These are phyloP conservation scores for Dentipellis fragilis DNA, from an alignment of 768 basidiomycete genomes.

Conservation along the genomic window DNA sequence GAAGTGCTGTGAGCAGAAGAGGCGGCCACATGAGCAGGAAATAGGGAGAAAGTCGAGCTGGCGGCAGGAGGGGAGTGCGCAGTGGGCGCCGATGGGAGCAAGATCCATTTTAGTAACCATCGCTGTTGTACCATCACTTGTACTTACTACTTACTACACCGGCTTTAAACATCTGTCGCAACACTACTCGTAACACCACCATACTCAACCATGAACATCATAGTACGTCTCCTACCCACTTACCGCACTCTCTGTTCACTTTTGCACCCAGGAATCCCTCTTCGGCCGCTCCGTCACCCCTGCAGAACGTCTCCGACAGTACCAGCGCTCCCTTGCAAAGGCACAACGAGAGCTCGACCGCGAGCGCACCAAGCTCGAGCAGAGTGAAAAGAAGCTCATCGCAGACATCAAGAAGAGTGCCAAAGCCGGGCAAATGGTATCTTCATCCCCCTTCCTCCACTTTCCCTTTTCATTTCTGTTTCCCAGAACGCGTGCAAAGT, in stretches of 20 bases:
- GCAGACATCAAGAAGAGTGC: conserved; percentile 95
- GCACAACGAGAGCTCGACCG: conserved; percentile 97
- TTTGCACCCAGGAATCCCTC: conserved; percentile 67
- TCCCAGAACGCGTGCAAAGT: conserved; percentile 94
- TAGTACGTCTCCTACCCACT: conserved; percentile 35
- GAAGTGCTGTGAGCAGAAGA: conserved; percentile 60
- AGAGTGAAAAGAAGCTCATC: conserved; percentile 94
- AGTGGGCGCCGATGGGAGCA: conserved; percentile 52
- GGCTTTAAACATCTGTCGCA: not conserved
- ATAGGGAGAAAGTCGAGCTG: conserved; percentile 72
- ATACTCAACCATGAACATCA: conserved; percentile 61
- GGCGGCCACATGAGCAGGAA: conserved; percentile 44
- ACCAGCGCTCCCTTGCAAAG: conserved; percentile 91
- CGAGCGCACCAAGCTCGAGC: conserved; percentile 88
- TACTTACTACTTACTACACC: too few relatives aligned
- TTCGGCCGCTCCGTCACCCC: conserved; percentile 94
- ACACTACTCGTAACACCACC: too few relatives aligned
- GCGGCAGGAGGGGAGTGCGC: conserved; percentile 49
- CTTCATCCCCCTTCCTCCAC: conserved; percentile 11
- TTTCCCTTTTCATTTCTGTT: conserved; percentile 10
- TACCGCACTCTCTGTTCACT: conserved; percentile 3
- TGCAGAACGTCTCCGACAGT: conserved; percentile 92
- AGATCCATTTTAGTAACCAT: conserved; percentile 26
- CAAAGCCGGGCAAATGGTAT: conserved; percentile 88
- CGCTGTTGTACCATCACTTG: too few relatives aligned